Conservation (phyloP, 495 filamentous ascomycete genomes). For the Daldinia loculata region DNA sequence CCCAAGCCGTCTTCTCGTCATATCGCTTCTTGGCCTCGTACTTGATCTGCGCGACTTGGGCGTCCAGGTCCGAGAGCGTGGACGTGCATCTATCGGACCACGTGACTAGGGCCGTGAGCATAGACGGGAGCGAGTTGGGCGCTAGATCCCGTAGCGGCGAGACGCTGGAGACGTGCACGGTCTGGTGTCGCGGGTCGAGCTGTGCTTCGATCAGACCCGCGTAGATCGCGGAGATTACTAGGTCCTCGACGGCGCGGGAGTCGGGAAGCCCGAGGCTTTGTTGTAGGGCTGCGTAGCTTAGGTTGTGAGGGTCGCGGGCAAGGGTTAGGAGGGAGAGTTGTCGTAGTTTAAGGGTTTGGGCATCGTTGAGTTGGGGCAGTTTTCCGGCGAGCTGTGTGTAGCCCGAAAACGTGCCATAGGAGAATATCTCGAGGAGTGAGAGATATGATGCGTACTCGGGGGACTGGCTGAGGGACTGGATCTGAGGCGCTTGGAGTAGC, state of each 20-base stretch:
- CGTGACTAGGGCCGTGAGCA: slow-evolving; percentile 71
- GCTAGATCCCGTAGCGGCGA: slow-evolving; percentile 85
- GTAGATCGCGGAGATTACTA: slow-evolving; percentile 91
- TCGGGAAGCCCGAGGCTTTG: slow-evolving; percentile 70
- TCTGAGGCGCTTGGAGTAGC: slow-evolving; percentile 81
- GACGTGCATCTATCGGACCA: slow-evolving; percentile 80
- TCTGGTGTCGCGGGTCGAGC: slow-evolving; percentile 76
- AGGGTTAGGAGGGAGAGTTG: slow-evolving; percentile 88
- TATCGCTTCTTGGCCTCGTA: slow-evolving; percentile 63
- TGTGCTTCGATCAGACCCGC: slow-evolving; percentile 80
- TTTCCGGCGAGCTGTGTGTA: slow-evolving; percentile 59
- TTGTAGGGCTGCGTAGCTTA: slow-evolving; percentile 78
- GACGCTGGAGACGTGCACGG: slow-evolving; percentile 79
- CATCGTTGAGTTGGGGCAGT: slow-evolving; percentile 75
- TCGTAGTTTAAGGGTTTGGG: slow-evolving; percentile 85
- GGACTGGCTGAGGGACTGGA: slow-evolving; percentile 72
- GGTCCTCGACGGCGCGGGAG: slow-evolving; percentile 81
- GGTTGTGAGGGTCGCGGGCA: slow-evolving; percentile 63
- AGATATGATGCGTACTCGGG: slow-evolving; percentile 63
- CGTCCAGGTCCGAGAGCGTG: slow-evolving; percentile 79
- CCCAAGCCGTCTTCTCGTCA: slow-evolving; percentile 58
- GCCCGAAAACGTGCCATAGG: slow-evolving; percentile 85
- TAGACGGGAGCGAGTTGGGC: slow-evolving; percentile 69
- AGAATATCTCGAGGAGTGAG: slow-evolving; percentile 86
- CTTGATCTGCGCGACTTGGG: slow-evolving; percentile 68